Percentiles rank a stretch among this genome's conserved stretches.
These are phyloP conservation scores for Mediolabrus comicus DNA, from an alignment of 108 stramenopile species.

Conservation along the genomic window DNA sequence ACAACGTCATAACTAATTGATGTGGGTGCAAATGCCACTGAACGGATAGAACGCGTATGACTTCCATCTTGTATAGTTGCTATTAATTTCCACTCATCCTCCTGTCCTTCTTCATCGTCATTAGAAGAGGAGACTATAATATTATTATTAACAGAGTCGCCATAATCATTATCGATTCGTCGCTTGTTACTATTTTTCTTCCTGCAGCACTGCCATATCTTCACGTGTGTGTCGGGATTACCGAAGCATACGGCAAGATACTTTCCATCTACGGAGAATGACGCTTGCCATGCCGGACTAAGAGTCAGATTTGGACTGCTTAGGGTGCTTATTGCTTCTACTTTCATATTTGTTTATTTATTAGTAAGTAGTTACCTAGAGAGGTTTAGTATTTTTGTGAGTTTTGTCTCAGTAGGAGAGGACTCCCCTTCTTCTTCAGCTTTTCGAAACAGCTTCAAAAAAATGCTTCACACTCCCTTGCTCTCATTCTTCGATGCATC, in stretches of 20 bases:
- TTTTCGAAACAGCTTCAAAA: too few species aligned
- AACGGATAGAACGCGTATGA: conserved; percentile 62
- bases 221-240: conserved; percentile 68
- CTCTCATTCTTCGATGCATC: too few species aligned
- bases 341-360: too few species aligned
- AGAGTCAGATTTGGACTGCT: neutral
- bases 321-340: conserved; percentile 2
- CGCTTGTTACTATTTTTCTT: too few species aligned
- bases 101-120: neutral
- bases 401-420: too few species aligned
- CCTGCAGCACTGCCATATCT: conserved; percentile 52
- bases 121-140: neutral
- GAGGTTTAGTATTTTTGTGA: too few species aligned
- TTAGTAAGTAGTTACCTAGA: too few species aligned
- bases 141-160: neutral
- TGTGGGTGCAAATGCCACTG: conserved; percentile 69
- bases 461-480: too few species aligned
- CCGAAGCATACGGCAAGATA: conserved; percentile 74
- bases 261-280: conserved; percentile 69
- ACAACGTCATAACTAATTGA: conserved; percentile 27
- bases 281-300: conserved; percentile 64
- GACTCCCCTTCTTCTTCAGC: too few species aligned
- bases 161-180: neutral
- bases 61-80: conserved; percentile 48
- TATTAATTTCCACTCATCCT: conserved; percentile 18